Evolutionary conservation across 129 eudicot species (phyloP), one percentile per base, ranked within the genome.

Genomic region (Chrysanthemum seticuspe): DNA sequence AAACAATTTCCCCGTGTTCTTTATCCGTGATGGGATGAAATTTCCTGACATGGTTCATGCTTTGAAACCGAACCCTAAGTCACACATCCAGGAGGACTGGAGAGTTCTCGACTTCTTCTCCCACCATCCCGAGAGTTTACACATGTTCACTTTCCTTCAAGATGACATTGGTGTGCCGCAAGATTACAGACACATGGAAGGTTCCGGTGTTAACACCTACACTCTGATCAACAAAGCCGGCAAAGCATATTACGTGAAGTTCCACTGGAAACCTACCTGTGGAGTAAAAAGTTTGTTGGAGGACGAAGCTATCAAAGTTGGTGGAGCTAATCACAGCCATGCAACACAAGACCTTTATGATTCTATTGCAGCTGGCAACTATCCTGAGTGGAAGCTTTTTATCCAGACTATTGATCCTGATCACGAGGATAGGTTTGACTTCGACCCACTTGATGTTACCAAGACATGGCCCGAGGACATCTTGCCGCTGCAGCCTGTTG

Each of bases 21-120:
- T 90, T 12, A 48, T 87, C 29, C 89, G 91, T 52, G 94, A 90
- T 40, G 94, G 94, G 51, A 90, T 90, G 97, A 87, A 87, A 62
- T 90, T 90, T 75, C 97, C 97, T 0, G 95, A 90, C 74, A 83
- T 90, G 94, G 89, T 90, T 59, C 97, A 90, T 58, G 87, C 97
- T 10, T 61, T 90, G 25, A 90, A 90, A 57, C 97, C 97, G 1
- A 90, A 90, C 80, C 97, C 97, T 7, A 87, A 90, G 71, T 85
- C 97, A 34, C 94, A 90, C 84, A 87, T 90, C 68, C 97, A 90
- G 76, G 94, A 90, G 64, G 83, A 87, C 65, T 90, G 97, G 96
- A 83, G 96, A 78, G 68, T 85, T 53, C 72, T 88, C 2, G 96
- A 88, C 84, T 88, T 85, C 79, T 88, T 85, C 66, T 88, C 96